Percentiles rank a stretch among this genome's conserved stretches.
phyloP scores from a whole-genome alignment of 2,329 filamentous ascomycete genomes.

The Cercospora citrullina region DNA sequence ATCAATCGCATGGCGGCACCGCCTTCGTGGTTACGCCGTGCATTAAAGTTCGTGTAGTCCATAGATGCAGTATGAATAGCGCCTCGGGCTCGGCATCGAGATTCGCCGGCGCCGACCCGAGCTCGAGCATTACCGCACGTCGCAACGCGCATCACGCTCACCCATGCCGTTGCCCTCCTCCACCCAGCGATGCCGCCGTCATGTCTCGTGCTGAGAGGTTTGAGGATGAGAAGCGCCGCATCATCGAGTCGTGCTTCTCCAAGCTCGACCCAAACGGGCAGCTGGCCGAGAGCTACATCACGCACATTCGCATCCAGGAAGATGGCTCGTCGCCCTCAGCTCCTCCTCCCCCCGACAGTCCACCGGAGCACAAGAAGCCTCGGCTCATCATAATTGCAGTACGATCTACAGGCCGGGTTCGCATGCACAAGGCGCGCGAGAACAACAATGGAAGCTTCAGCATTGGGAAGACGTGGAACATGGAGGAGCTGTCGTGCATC shows the following conservation, averaged over 20 bases:
- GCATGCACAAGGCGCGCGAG: conserved; percentile 95
- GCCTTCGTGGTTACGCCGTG: not conserved
- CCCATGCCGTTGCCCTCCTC: not conserved
- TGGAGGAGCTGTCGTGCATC: conserved; percentile 83
- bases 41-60: not conserved
- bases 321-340: conserved; percentile 78
- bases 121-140: not conserved
- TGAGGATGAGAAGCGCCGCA: conserved; percentile 93
- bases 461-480: conserved; percentile 96
- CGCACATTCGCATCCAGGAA: conserved; percentile 88
- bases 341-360: conserved; percentile 78
- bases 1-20: not conserved
- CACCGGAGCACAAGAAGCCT: conserved; percentile 75
- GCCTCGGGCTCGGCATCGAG: not conserved
- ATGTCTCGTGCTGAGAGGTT: conserved; percentile 71
- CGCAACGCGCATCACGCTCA: not conserved
- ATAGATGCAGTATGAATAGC: not conserved
- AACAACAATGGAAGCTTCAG: conserved; percentile 93
- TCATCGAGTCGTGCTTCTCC: conserved; percentile 90
- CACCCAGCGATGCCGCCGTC: not conserved
- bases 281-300: conserved; percentile 91
- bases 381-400: conserved; percentile 92
- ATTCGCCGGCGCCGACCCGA: not conserved
- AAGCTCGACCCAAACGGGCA: conserved; percentile 87
- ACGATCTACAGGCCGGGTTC: conserved; percentile 84